Evolutionary conservation across 768 basidiomycete species (phyloP).

Genomic region (Podaxis rugospora): DNA sequence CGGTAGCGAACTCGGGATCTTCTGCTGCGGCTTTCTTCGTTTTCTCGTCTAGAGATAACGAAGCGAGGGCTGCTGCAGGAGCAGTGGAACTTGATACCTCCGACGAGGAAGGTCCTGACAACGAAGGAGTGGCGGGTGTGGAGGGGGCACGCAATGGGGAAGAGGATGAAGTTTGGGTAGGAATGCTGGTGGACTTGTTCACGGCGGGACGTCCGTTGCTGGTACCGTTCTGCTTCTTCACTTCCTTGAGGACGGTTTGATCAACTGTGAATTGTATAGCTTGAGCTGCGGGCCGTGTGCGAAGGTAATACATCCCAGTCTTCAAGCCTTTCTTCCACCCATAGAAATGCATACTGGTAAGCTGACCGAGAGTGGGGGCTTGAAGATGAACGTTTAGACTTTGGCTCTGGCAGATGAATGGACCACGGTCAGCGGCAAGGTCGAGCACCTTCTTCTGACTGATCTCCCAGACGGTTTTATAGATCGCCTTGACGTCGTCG

Average conservation of each 20-base stretch:
- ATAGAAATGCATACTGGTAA: slow-evolving; percentile 97
- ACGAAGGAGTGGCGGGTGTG: slow-evolving; percentile 12
- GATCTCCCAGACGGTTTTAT: slow-evolving; percentile 99
- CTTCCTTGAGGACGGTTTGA: slow-evolving; percentile 67
- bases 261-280: slow-evolving; percentile 99
- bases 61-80: slow-evolving; percentile 26
- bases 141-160: slow-evolving; percentile 18
- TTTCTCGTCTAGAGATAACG: slow-evolving; percentile 43
- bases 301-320: slow-evolving; percentile 98
- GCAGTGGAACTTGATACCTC: slow-evolving; percentile 19
- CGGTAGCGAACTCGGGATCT: slow-evolving; percentile 75
- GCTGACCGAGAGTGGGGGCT: slow-evolving; percentile 83
- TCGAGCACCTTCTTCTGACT: slow-evolving; percentile 98
- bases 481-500: slow-evolving; percentile 91
- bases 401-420: slow-evolving; percentile 96
- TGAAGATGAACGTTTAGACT: slow-evolving; percentile 91
- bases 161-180: slow-evolving; percentile 24
- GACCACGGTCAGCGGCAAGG: slow-evolving; percentile 97
- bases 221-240: slow-evolving; percentile 42
- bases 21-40: slow-evolving; percentile 50
- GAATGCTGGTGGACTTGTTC: slow-evolving; percentile 22
- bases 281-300: slow-evolving; percentile 90
- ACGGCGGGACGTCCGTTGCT: slow-evolving; percentile 21
- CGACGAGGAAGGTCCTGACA: slow-evolving; percentile 11
- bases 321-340: slow-evolving; percentile 99